Base-by-base conservation (phyloP, 2,329 filamentous ascomycete genomes). In the Teratosphaeria destructans region DNA sequence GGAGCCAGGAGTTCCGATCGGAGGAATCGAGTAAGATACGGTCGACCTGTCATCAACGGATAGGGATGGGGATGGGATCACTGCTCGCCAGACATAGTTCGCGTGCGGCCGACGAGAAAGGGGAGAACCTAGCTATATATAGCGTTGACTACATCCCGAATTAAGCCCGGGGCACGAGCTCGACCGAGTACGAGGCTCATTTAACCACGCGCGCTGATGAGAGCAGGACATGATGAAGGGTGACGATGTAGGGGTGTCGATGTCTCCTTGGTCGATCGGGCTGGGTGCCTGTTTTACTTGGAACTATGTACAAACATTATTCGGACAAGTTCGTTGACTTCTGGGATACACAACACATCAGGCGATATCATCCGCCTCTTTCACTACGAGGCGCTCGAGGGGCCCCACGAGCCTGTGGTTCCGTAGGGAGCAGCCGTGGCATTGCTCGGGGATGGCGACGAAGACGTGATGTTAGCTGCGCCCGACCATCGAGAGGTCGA, bases 401-500 rank as follows among this genome's bases (percentile, higher is more conserved):
- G 7, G 19, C 43, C 43, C 43, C 43, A 49, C 16, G 43, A 49
- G 43, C 43, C 43, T 23, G 43, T 49, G 8, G 16, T 52, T 5
- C 35, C 16, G 8, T 26, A 32, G 3, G 57, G 32, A 12, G 57
- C 29, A 12, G 52, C 23, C 16, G 19, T 56, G 54, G 23, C 26
- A 19, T 54, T 32, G 26, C 52, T 54, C 23, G 53, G 7, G 26
- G 53, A 53, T 16, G 52, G 11, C 11, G 12, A 53, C 7, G 52
- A 53, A 6, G 29, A 43, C 37, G 53, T 23, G 29, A 52, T 52
- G 35, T 35, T 49, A 52, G 27, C 26, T 27, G 55, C 32, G 55
- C 37, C 23, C 29, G 16, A 49, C 19, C 23, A 55, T 52, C 49
- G 56, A 54, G 35, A 62, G 54, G 32, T 63, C 57, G 35, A 68